Conservation (phyloP, 768 basidiomycete genomes). For the Kwoniella dejecticola region DNA sequence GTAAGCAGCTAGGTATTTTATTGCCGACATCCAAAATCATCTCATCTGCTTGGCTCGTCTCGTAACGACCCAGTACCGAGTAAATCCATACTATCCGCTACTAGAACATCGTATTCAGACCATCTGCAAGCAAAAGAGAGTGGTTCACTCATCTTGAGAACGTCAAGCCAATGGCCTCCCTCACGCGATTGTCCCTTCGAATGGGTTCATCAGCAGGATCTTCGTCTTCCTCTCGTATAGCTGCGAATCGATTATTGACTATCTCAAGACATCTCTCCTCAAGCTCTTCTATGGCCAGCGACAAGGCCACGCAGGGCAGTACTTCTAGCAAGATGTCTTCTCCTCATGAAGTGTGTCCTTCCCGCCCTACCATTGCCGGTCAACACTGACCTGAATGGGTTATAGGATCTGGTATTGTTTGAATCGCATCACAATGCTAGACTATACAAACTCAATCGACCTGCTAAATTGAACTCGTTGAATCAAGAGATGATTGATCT, state of each 20-base stretch:
- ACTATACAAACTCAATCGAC: constrained; percentile 77
- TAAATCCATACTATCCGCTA: too few relatives aligned
- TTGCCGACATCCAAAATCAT: too few relatives aligned
- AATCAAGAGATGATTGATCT: constrained; percentile 73
- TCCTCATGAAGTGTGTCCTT: constrained; percentile 15
- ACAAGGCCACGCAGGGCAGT: constrained; percentile 1
- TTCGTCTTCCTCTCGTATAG: constrained; percentile 8
- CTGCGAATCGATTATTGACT: constrained; percentile 20
- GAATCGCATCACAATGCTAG: constrained; percentile 55
- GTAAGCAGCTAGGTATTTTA: not conserved
- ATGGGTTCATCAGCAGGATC: constrained; percentile 26
- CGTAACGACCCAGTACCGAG: too few relatives aligned
- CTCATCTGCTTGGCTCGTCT: too few relatives aligned
- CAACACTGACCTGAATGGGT: not conserved
- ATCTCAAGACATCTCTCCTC: constrained; percentile 30
- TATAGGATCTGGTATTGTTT: constrained; percentile 39
- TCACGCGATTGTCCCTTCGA: constrained; percentile 28
- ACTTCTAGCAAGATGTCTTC: constrained; percentile 17
- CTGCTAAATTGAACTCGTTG: constrained; percentile 77
- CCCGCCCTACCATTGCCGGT: not conserved
- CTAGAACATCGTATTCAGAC: too few relatives aligned
- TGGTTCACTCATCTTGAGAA: not conserved
- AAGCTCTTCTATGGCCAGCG: constrained; percentile 8
- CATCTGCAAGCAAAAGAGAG: not conserved
- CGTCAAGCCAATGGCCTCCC: constrained; percentile 21